These are phyloP conservation scores for Waltergamsia citrina DNA, from an alignment of 2,329 filamentous ascomycete genomes.

Conservation along the genomic window DNA sequence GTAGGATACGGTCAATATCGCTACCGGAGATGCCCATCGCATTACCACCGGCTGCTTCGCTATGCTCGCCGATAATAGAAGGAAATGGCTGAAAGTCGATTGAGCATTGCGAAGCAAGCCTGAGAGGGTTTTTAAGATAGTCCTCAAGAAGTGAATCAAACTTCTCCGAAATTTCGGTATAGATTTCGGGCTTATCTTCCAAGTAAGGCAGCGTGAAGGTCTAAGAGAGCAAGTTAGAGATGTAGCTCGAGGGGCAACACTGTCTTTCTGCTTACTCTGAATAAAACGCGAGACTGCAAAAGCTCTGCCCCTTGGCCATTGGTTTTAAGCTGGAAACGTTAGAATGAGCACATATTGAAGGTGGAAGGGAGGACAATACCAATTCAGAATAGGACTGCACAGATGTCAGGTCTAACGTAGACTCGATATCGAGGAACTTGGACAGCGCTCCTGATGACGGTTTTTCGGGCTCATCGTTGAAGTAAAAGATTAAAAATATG, in stretches of 20 bases:
- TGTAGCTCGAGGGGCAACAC: not conserved
- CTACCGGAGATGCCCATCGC: constrained; percentile 11
- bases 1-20: constrained; percentile 12
- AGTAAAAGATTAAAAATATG: constrained; percentile 20
- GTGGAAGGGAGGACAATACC: constrained; percentile 9
- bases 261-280: constrained; percentile 7
- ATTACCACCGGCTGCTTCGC: constrained; percentile 12
- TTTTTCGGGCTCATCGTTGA: constrained; percentile 19
- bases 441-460: constrained; percentile 16
- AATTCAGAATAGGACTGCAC: constrained; percentile 20
- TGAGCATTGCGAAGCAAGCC: constrained; percentile 13
- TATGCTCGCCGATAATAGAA: constrained; percentile 11
- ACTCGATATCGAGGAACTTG: constrained; percentile 18
- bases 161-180: constrained; percentile 20
- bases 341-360: not conserved
- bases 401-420: constrained; percentile 11
- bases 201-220: constrained; percentile 15
- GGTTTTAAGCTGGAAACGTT: constrained; percentile 5
- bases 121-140: constrained; percentile 13
- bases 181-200: constrained; percentile 14
- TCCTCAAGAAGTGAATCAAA: constrained; percentile 13
- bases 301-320: constrained; percentile 9
- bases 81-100: constrained; percentile 22
- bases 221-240: constrained; percentile 4
- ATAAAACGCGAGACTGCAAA: constrained; percentile 9